Evolutionary conservation across 169 alveolate genomes (phyloP), one percentile per base, ranked within the genome.

Genomic region (Cryptosporidium sp.): DNA sequence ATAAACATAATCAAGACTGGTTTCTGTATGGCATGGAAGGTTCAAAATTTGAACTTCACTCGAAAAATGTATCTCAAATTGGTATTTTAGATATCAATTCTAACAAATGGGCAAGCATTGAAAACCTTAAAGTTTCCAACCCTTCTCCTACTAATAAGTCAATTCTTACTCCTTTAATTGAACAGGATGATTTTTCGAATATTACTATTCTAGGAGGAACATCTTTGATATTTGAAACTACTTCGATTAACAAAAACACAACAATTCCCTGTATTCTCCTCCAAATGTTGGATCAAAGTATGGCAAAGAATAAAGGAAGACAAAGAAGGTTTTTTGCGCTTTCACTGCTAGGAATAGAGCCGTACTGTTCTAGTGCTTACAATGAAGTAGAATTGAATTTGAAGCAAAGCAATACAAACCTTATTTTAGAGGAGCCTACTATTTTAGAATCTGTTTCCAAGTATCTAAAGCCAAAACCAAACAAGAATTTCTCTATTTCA

Each of bases 281-380:
- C 26, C 89, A 80, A 35, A 35, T 26, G 52, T 37, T 31, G 51
- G 71, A 29, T 18, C 31, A 29, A 65, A 37, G 26, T 18, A 29
- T 4, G 9, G 16, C 2, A 1, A 14, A 37, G 23, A 14, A 10
- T 2, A n/a, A 29, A 45, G n/a, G 21, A 29, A 52, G 12, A 14
- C 12, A 51, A 33, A 73, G 16, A 14, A 58, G 18, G 39, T 73
- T 73, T 12, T 37, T 80, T 18, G 62, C 52, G 4, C 62, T 80
- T n/a, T 80, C 89, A 43, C n/a, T 80, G 21, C 10, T 59, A 9
- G 89, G 89, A 8, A 21, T 59, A 23, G 89, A 80, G 31, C 89
- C 89, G 12, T 80, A 43, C 52, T 69, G 23, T 0, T 48, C 62
- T 23, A 71, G 18, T 33, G 12, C 23, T 55, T 16, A 3, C 26